Base-by-base conservation (phyloP, 2,329 filamentous ascomycete species). In the Dactylella cylindrospora region DNA sequence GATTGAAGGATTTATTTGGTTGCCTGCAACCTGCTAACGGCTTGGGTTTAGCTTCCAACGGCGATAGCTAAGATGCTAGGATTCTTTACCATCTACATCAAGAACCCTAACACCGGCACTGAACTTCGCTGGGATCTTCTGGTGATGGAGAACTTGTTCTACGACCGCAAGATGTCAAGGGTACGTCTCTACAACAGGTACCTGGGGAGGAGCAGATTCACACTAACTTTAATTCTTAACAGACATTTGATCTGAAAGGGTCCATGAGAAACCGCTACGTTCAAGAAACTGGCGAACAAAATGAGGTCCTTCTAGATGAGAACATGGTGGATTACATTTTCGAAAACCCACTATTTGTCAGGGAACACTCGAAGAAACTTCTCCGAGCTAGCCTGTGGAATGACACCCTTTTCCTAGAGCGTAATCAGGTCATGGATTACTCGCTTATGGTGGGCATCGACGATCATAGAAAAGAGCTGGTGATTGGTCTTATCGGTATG, bases 241-340 rank as follows among this genome's bases (percentile, higher is more conserved):
- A 68, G 33, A 90, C 90, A 40, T 93, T 98, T 71, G 93, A 98
- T 71, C 81, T 98, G 64, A 98, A 98, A 72, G 93, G 93, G 1
- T 95, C 89, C 6, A 98, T 98, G 93, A 85, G 93, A 39, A 98
- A 98, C 74, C 88, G 93, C 70, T 96, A 95, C 72, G 95, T 97
- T 38, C 85, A 97, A 71, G 89, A 86, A 22, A 98, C 93, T 0
- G 94, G 93, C 46, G 89, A 97, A 74, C 87, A 91, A 66, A 93
- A 97, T 67, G 93, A 98, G 73, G 93, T 98, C 2, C 80, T 98
- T 2, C 79, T 98, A 1, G 93, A 98, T 70, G 94, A 98, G 71
- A 98, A 98, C 74, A 93, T 98, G 80, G 93, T 98, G 7, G 94
- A 98, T 72, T 97, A 95, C 72, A 97, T 98, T 66, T 98, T 95